Evolutionary conservation across 495 filamentous ascomycete species (phyloP).

Genomic region (Astrothelium macrocarpum): DNA sequence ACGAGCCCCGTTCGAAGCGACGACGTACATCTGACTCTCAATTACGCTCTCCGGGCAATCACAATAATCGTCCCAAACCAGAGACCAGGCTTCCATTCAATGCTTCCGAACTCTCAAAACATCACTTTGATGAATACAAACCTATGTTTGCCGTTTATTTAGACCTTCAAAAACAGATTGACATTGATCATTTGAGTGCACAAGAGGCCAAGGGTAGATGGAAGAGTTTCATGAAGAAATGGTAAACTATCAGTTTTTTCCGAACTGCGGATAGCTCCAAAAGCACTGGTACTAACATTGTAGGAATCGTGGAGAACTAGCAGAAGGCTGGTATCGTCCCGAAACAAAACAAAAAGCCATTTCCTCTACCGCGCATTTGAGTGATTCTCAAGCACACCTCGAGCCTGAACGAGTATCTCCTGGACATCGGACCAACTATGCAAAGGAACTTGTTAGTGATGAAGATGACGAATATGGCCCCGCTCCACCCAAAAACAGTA

Average conservation of each 20-base stretch:
- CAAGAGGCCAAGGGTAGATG: constrained; percentile 71
- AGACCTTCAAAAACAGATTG: constrained; percentile 73
- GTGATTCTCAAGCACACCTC: constrained; percentile 1
- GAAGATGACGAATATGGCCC: constrained; percentile 64
- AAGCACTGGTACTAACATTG: constrained; percentile 30
- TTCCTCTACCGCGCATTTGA: constrained; percentile 1
- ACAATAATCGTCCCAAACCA: not conserved
- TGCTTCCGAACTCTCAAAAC: constrained; percentile 53
- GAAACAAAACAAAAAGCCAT: constrained; percentile 24
- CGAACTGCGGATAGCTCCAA: not conserved
- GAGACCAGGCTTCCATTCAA: constrained; percentile 49
- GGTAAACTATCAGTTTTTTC: constrained; percentile 43
- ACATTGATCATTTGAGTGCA: constrained; percentile 54
- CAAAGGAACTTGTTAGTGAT: constrained; percentile 42
- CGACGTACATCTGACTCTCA: not conserved
- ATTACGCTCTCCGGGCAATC: not conserved
- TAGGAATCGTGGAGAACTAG: constrained; percentile 86
- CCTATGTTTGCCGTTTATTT: constrained; percentile 79
- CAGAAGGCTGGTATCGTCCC: constrained; percentile 90
- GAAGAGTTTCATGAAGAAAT: constrained; percentile 88
- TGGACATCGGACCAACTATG: constrained; percentile 19
- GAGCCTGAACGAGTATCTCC: constrained; percentile 24
- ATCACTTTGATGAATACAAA: constrained; percentile 51
- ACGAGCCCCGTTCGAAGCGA: not conserved
- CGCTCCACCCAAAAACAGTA: constrained; percentile 41